These are phyloP conservation scores for Kodamaea plutei DNA, from an alignment of 1,139 yeast genomes.

Conservation along the genomic window DNA sequence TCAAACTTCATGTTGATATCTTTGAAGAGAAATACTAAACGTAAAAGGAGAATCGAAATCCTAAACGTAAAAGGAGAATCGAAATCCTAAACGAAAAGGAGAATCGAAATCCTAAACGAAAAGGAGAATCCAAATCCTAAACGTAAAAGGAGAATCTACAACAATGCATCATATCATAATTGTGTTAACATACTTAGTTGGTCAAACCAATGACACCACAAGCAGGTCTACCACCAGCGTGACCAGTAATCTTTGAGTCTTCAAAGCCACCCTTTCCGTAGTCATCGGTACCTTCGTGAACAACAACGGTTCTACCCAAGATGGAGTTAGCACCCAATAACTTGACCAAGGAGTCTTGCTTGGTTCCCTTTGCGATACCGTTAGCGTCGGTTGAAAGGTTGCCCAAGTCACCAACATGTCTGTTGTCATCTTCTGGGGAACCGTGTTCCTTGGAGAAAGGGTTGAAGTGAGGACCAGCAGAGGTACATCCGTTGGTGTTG, in stretches of 20 bases:
- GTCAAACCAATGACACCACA: slow-evolving; percentile 96
- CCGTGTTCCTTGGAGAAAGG: slow-evolving; percentile 91
- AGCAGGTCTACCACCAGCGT: slow-evolving; percentile 98
- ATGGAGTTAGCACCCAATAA: slow-evolving; percentile 82
- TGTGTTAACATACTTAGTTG: slow-evolving; percentile 30
- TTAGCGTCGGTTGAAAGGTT: slow-evolving; percentile 80
- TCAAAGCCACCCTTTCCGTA: slow-evolving; percentile 94
- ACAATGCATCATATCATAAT: too few relatives aligned
- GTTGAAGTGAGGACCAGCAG: slow-evolving; percentile 99
- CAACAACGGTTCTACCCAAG: slow-evolving; percentile 93
- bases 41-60: too few relatives aligned
- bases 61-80: too few relatives aligned
- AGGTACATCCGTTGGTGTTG: slow-evolving; percentile 97
- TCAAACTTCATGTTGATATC: too few relatives aligned
- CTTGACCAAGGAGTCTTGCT: slow-evolving; percentile 72
- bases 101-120: too few relatives aligned
- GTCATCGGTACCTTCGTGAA: slow-evolving; percentile 93
- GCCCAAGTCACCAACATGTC: slow-evolving; percentile 98
- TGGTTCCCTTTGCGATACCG: slow-evolving; percentile 88
- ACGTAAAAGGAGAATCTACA: too few relatives aligned
- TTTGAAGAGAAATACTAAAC: too few relatives aligned
- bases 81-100: too few relatives aligned
- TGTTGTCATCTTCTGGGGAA: slow-evolving; percentile 80
- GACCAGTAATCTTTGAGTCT: slow-evolving; percentile 95
- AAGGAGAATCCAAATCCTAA: too few relatives aligned